Conservation (phyloP, 176 grass and related monocot genomes). For the Puccinellia tenuiflora region DNA sequence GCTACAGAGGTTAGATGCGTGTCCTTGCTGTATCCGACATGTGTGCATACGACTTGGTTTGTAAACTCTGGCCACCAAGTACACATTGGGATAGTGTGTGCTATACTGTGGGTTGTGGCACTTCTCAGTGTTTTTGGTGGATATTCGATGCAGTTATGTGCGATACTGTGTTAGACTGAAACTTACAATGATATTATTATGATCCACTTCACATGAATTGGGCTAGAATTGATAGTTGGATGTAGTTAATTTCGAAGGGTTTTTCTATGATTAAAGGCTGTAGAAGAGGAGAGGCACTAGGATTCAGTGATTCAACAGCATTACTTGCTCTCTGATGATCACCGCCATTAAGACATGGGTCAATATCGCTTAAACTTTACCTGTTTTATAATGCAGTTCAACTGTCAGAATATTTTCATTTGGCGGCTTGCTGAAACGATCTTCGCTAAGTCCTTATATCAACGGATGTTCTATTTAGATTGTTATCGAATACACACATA, state of each 20-base stretch:
- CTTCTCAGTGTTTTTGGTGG: background rate
- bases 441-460: background rate
- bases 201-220: background rate
- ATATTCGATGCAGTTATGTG: background rate
- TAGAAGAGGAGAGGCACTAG: background rate
- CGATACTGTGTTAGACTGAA: background rate
- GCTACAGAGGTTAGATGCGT: slow-evolving; percentile 61
- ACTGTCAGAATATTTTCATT: background rate
- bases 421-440: background rate
- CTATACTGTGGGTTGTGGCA: background rate
- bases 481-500: background rate
- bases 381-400: background rate
- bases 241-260: background rate
- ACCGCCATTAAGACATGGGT: background rate
- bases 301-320: background rate
- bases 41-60: background rate
- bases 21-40: background rate
- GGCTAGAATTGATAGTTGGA: background rate
- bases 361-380: background rate
- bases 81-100: background rate
- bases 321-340: background rate
- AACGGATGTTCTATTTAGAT: background rate
- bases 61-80: background rate
- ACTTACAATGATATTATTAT: background rate
- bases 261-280: background rate